phyloP scores from a whole-genome alignment of 1,284 basidiomycete genomes.

The Cryptococcus maquisensis region DNA sequence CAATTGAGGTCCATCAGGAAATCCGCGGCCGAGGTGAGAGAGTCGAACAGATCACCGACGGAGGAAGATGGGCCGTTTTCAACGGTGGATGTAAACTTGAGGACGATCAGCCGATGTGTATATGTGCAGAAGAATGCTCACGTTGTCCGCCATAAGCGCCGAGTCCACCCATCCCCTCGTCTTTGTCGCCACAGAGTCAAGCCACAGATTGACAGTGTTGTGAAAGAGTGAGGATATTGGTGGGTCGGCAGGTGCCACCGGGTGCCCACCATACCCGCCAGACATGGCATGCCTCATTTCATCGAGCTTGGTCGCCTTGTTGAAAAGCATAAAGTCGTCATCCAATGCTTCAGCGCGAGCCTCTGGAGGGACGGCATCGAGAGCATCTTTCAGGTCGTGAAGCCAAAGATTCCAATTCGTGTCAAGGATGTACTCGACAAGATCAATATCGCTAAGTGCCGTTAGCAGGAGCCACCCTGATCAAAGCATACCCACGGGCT shows the following conservation, averaged over 20 bases:
- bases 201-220: conserved; percentile 69
- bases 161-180: conserved; percentile 92
- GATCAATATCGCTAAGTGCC: conserved; percentile 61
- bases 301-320: conserved; percentile 57
- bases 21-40: conserved; percentile 81
- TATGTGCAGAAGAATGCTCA: conserved; percentile 37
- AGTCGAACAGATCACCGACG: conserved; percentile 93
- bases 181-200: conserved; percentile 82
- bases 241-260: too few relatives aligned
- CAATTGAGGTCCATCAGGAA: conserved; percentile 87
- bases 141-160: conserved; percentile 84
- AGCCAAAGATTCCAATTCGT: conserved; percentile 70
- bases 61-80: conserved; percentile 87
- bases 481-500: conserved; percentile 58
- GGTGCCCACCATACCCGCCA: too few relatives aligned
- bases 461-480: background rate
- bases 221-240: too few relatives aligned
- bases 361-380: background rate
- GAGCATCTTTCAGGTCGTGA: conserved; percentile 65
- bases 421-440: conserved; percentile 72
- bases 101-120: background rate
- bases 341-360: conserved; percentile 68
- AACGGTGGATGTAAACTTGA: conserved; percentile 77
- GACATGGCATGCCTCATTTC: conserved; percentile 64
- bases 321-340: conserved; percentile 82